phyloP scores from a whole-genome alignment of 75 land plant genomes.

The Chamaecyparis obtusa region DNA sequence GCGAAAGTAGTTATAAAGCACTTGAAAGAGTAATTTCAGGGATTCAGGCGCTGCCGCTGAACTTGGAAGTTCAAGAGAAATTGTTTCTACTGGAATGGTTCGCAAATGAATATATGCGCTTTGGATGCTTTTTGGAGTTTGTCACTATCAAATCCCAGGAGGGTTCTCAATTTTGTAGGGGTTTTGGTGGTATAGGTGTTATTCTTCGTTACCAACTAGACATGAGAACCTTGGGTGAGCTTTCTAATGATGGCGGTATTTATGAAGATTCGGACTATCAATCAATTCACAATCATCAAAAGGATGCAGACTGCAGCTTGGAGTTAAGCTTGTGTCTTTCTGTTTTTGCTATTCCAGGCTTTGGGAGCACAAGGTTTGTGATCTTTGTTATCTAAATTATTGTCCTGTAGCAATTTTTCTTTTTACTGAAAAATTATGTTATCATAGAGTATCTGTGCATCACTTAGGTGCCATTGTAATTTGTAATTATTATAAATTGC shows the following conservation, averaged over 20 bases:
- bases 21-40: too few relatives aligned
- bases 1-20: too few relatives aligned
- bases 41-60: too few relatives aligned
- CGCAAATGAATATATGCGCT: too few relatives aligned
- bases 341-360: neutral
- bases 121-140: too few relatives aligned
- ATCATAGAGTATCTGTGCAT: neutral
- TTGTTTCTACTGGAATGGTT: too few relatives aligned
- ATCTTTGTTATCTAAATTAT: neutral
- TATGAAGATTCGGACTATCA: too few relatives aligned
- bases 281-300: too few relatives aligned
- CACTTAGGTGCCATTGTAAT: neutral
- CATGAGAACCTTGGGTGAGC: slow-evolving; percentile 59
- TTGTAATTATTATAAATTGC: neutral
- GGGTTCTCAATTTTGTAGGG: too few relatives aligned
- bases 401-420: neutral
- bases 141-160: too few relatives aligned
- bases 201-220: slow-evolving; percentile 69
- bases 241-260: slow-evolving; percentile 51
- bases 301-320: slow-evolving; percentile 8
- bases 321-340: neutral
- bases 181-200: slow-evolving; percentile 75
- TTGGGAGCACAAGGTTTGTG: neutral
- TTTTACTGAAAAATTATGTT: neutral
- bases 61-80: too few relatives aligned